Evolutionary conservation across 345 rosid genomes (phyloP), one percentile per base, ranked within the genome.

Genomic region (Clausena lansium): DNA sequence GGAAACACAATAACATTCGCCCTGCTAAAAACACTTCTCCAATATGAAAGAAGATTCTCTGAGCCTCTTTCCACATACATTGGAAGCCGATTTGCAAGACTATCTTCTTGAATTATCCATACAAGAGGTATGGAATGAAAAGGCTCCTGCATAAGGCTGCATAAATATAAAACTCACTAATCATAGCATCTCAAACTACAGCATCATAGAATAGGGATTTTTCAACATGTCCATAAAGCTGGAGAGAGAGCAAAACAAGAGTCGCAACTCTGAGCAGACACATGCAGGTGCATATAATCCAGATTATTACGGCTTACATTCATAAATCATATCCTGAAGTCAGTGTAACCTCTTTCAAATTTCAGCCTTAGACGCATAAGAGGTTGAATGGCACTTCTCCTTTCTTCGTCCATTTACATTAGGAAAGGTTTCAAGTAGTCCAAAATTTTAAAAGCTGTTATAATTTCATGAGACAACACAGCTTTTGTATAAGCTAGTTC

Each of bases 61-160:
- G 85, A 81, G 72, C 91, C 94, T 88, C 65, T 89, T 78, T 79
- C 90, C 80, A 76, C 85, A 85, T 94, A 94, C 77, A 85, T 73
- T 55, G 91, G 88, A 83, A 91, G 90, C 72, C 89, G 93, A 82
- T 84, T 87, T 77, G 97, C 97, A 80, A 94, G 98, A 60, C 83
- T 76, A 81, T 89, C 97, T 79, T 97, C 99, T 81, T 93, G 98
- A 81, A 97, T 82, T 80, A 93, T 89, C 99, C 98, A 97, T 85
- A 97, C 81, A 81, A 94, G 88, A 64, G 98, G 97, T 81, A 94
- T 83, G 32, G 92, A 89, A 88, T 81, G 88, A 88, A 97, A 94
- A 75, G 98, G 98, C 90, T 92, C 98, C 92, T 90, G 97, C 98
- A 88, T 91, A 78, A 97, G 97, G 95, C 99, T 94, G 98, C 95